Percentiles rank a stretch among this genome's conserved stretches.
Conservation (phyloP, 2,329 filamentous ascomycete species). For the Penicillium sp. region DNA sequence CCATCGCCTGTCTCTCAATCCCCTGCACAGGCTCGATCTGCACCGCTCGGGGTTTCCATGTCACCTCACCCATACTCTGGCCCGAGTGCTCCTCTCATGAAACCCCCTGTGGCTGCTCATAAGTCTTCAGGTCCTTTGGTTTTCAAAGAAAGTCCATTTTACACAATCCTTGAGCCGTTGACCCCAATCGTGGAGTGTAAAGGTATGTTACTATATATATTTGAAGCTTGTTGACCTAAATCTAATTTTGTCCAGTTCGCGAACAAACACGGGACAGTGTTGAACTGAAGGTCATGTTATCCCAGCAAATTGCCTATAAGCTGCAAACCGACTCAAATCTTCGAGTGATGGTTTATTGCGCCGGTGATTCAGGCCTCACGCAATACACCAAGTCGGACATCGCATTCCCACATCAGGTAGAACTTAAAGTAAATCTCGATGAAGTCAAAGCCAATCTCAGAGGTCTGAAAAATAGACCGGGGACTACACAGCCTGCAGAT, state of each 20-base stretch:
- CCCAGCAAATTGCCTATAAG: constrained; percentile 52
- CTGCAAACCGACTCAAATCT: constrained; percentile 61
- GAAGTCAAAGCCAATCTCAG: constrained; percentile 92
- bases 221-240: not conserved
- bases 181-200: constrained; percentile 67
- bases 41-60: constrained; percentile 30
- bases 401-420: constrained; percentile 85
- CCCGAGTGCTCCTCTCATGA: constrained; percentile 16
- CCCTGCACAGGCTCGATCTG: constrained; percentile 27
- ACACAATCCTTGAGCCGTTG: constrained; percentile 64
- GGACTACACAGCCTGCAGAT: constrained; percentile 89
- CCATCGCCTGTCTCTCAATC: constrained; percentile 23
- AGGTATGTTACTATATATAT: constrained; percentile 51
- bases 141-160: constrained; percentile 84
- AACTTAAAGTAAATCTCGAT: constrained; percentile 83
- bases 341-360: constrained; percentile 80
- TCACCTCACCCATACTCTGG: constrained; percentile 30
- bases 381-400: constrained; percentile 65
- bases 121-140: constrained; percentile 44
- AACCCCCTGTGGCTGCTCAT: constrained; percentile 17
- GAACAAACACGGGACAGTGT: constrained; percentile 59
- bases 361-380: constrained; percentile 58
- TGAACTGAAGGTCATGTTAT: constrained; percentile 58
- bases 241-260: constrained; percentile 47
- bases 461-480: constrained; percentile 92